These are phyloP conservation scores for Lanmaoa rubissima DNA, from an alignment of 768 basidiomycete species.

Conservation along the genomic window DNA sequence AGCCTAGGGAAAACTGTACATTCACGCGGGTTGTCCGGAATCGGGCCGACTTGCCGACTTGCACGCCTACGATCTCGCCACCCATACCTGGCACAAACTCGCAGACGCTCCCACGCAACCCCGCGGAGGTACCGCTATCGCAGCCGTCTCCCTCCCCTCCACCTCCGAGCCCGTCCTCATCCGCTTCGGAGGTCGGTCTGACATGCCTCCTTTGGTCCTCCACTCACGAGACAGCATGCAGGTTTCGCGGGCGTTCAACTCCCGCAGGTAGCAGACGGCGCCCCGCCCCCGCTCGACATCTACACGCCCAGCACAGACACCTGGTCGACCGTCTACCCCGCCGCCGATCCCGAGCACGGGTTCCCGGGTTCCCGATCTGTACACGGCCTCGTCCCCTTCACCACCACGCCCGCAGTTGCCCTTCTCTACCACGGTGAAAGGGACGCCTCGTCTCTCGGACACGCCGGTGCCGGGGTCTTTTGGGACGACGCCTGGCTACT, in stretches of 20 bases:
- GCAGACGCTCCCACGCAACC: conserved; percentile 38
- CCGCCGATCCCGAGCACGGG: conserved; percentile 26
- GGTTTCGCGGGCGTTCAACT: conserved; percentile 40
- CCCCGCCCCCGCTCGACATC: conserved; percentile 32
- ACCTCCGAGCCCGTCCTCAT: conserved; percentile 28
- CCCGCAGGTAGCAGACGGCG: conserved; percentile 15
- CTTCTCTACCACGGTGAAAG: conserved; percentile 39
- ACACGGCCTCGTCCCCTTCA: conserved; percentile 33
- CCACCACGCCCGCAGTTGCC: conserved; percentile 21
- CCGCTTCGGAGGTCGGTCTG: conserved; percentile 35
- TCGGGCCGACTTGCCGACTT: conserved; percentile 36
- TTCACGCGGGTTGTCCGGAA: conserved; percentile 42
- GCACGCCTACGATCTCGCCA: conserved; percentile 34
- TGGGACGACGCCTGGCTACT: conserved; percentile 40
- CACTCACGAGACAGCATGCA: not conserved
- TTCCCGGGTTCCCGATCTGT: conserved; percentile 36
- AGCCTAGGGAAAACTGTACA: conserved; percentile 31
- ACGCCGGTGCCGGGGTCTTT: conserved; percentile 41
- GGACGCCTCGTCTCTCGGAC: conserved; percentile 35
- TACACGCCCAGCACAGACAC: conserved; percentile 27
- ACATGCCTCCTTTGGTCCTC: rapidly evolving
- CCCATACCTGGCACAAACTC: conserved; percentile 31
- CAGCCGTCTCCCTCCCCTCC: conserved; percentile 21
- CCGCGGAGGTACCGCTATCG: conserved; percentile 42
- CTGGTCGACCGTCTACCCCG: conserved; percentile 27